Conservation (phyloP, 2,329 filamentous ascomycete species). For the Clarireedia hainanense region DNA sequence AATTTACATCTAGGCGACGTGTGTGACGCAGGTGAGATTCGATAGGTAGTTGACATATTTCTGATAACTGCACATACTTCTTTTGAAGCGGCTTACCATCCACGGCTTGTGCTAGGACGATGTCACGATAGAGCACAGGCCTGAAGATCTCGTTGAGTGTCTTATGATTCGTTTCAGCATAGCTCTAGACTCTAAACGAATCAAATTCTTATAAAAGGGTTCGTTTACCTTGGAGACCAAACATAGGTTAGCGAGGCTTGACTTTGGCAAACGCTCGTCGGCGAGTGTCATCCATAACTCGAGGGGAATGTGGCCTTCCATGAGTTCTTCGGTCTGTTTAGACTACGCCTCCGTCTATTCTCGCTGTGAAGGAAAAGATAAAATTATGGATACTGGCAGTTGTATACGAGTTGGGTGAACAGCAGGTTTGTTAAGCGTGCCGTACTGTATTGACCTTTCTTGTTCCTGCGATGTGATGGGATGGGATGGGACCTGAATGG, state of each 20-base stretch:
- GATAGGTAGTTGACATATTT: background rate
- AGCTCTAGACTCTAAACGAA: background rate
- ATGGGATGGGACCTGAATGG: no score
- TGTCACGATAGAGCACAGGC: constrained; percentile 2
- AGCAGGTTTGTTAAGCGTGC: no score
- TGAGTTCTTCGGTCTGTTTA: background rate
- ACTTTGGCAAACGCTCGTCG: background rate
- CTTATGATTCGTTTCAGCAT: background rate
- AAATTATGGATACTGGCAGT: no score
- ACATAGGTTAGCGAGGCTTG: background rate
- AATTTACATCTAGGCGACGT: background rate
- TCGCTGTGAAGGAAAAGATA: background rate
- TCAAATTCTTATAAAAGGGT: background rate
- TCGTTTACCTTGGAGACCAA: background rate
- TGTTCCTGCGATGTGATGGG: no score
- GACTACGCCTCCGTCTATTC: background rate
- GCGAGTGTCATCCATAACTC: background rate
- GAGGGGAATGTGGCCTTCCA: background rate
- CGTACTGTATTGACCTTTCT: no score
- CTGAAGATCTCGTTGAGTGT: background rate
- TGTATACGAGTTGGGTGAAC: no score
- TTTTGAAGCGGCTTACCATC: background rate
- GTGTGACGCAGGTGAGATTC: background rate
- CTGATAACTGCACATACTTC: background rate
- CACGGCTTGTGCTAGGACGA: background rate